Base-by-base conservation (phyloP, 768 basidiomycete species). In the Pleurotus giganteus region DNA sequence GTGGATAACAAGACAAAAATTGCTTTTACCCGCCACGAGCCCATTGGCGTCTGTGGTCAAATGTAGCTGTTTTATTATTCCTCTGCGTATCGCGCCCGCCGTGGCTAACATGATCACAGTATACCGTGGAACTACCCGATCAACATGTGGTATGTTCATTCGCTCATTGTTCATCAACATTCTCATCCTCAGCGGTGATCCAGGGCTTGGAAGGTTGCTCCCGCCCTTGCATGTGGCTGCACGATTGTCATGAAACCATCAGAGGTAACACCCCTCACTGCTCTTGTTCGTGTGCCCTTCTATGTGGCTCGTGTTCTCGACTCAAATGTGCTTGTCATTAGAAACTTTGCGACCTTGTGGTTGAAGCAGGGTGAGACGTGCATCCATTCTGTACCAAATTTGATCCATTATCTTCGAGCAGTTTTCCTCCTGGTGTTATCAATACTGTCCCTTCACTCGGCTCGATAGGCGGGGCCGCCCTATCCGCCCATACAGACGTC, bases 121-220 rank as follows among this genome's bases (percentile, higher is more conserved):
- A 92, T 94, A 61, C 92, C 93, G 5, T 94, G 92, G 93, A 96
- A 95, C 66, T 96, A 91, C 62, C 92, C 89, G 6, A 92, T 93
- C 68, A 83, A 79, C 60, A 91, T 90, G 89, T 89, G 87, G 89
- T 86, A 65, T 41, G 72, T 62, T 54, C 28, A 19, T 15, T 12
- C 44, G 39, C 6, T 29, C 42, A 28, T 54, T 19, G 26, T 43
- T 43, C 34, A 34, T 56, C 23, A 51, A 24, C 36, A 53, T 26
- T 36, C 27, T 60, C 47, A 53, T 17, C 19, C 12, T 26, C 24
- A 29, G 15, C 37, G 17, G 42, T 36, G 54, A 52, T 53, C 31
- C 52, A 88, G 86, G 84, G 72, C 86, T 24, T 95, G 94, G 94
- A 97, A 98, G 71, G 83, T 96, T 43, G 94, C 89, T 8, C 95